phyloP scores from a whole-genome alignment of 176 grass and related monocot species.

The Ampelocalamus luodianensis region DNA sequence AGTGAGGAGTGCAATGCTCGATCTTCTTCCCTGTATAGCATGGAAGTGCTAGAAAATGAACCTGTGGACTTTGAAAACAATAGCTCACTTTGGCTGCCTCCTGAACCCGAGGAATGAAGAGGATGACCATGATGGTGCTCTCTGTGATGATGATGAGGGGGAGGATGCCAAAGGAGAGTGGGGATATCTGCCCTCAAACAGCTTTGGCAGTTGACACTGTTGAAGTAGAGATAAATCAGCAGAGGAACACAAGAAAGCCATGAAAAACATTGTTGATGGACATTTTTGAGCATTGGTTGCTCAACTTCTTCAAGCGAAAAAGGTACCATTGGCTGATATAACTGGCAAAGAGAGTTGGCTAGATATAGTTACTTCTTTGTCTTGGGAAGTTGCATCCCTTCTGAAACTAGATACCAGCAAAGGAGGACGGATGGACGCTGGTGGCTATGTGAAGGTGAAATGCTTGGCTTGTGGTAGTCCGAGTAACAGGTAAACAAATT shows the following conservation, averaged over 20 bases:
- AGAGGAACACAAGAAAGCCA: constrained; percentile 97
- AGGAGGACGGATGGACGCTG: constrained; percentile 96
- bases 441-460: constrained; percentile 96
- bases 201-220: constrained; percentile 79
- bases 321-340: constrained; percentile 61
- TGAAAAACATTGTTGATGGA: constrained; percentile 90
- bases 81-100: constrained; percentile 73
- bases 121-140: constrained; percentile 69
- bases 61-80: constrained; percentile 93
- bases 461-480: constrained; percentile 84
- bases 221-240: constrained; percentile 80
- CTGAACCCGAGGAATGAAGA: constrained; percentile 93
- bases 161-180: constrained; percentile 78
- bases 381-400: constrained; percentile 93
- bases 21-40: constrained; percentile 78
- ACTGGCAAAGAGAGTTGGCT: constrained; percentile 73
- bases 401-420: constrained; percentile 97
- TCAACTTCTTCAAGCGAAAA: constrained; percentile 91
- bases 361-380: constrained; percentile 92
- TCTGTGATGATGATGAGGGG: constrained; percentile 80
- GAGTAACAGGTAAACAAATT: constrained; percentile 70
- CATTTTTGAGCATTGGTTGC: constrained; percentile 91
- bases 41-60: constrained; percentile 74
- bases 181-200: constrained; percentile 80
- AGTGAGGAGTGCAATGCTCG: constrained; percentile 65